Conservation (phyloP, 345 rosid genomes). For the Euclidium syriacum region DNA sequence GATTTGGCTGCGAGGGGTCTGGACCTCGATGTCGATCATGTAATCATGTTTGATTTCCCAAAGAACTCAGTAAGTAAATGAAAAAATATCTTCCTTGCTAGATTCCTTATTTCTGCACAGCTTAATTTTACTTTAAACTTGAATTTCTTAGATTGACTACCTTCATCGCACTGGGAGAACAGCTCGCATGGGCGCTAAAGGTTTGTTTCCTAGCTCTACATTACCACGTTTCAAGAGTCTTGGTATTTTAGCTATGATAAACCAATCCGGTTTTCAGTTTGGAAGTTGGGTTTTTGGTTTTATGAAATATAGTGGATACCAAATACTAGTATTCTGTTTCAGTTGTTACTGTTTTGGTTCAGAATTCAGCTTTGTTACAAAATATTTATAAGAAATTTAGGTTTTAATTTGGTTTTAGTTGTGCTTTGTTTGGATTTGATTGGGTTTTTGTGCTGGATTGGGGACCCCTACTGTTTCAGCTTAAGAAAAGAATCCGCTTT, state of each 20-base stretch:
- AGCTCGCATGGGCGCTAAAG: slow-evolving; percentile 99
- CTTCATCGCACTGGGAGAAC: slow-evolving; percentile 97
- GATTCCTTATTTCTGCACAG: neutral
- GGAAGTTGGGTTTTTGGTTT: neutral
- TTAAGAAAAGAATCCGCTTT: neutral
- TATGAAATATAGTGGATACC: neutral
- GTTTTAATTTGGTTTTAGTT: neutral
- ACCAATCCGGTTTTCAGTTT: neutral
- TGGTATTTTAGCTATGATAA: neutral
- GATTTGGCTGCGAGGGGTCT: slow-evolving; percentile 96
- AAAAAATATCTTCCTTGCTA: too few relatives aligned
- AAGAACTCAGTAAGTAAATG: slow-evolving; percentile 62
- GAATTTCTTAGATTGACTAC: slow-evolving; percentile 67
- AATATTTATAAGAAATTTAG: neutral
- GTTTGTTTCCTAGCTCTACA: slow-evolving; percentile 29
- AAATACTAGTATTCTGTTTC: neutral
- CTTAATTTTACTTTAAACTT: neutral
- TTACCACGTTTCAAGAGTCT: neutral
- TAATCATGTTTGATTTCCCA: slow-evolving; percentile 94
- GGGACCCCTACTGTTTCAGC: neutral
- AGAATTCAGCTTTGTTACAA: neutral
- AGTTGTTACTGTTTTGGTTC: neutral
- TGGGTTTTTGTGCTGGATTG: neutral
- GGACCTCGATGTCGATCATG: slow-evolving; percentile 88
- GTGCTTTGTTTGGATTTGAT: neutral